Percentiles rank a stretch among this genome's conserved stretches.
phyloP scores from a whole-genome alignment of 2,329 filamentous ascomycete genomes.

The Hypocreales sp. region DNA sequence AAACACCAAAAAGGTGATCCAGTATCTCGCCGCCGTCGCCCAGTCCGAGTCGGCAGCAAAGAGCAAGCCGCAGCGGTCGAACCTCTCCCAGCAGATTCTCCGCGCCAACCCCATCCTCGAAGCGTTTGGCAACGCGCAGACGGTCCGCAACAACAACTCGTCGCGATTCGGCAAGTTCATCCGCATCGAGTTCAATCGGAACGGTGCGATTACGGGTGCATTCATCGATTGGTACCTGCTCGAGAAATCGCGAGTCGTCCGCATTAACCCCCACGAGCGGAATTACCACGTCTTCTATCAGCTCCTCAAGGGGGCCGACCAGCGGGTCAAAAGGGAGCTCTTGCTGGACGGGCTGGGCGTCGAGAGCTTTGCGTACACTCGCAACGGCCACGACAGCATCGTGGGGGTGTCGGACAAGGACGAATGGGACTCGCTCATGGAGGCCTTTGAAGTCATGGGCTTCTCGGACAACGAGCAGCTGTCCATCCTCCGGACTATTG shows the following conservation, averaged over 20 bases:
- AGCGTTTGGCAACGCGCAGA: conserved; percentile 96
- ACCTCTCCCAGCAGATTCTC: conserved; percentile 89
- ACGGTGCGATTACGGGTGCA: conserved; percentile 82
- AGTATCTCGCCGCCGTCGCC: conserved; percentile 91
- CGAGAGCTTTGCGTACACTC: conserved; percentile 83
- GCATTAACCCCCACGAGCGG: conserved; percentile 71
- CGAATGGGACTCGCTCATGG: conserved; percentile 80
- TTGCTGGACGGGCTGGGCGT: conserved; percentile 60
- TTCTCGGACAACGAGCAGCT: conserved; percentile 75
- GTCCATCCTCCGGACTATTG: conserved; percentile 73
- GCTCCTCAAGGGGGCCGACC: conserved; percentile 69
- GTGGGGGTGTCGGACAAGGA: conserved; percentile 76
- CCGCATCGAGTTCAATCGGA: conserved; percentile 80
- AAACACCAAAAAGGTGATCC: conserved; percentile 98
- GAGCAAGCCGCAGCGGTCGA: conserved; percentile 52
- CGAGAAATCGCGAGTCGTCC: conserved; percentile 95
- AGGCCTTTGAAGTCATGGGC: conserved; percentile 89
- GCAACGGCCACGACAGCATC: conserved; percentile 82
- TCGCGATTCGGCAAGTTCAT: conserved; percentile 99
- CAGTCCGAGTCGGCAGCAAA: conserved; percentile 59
- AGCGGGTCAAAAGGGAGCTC: conserved; percentile 58
- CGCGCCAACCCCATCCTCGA: conserved; percentile 94
- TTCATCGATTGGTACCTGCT: conserved; percentile 98
- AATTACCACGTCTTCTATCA: conserved; percentile 99
- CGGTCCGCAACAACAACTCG: conserved; percentile 94